phyloP scores from a whole-genome alignment of 805 yeast species.

The Starmerella vitae region DNA sequence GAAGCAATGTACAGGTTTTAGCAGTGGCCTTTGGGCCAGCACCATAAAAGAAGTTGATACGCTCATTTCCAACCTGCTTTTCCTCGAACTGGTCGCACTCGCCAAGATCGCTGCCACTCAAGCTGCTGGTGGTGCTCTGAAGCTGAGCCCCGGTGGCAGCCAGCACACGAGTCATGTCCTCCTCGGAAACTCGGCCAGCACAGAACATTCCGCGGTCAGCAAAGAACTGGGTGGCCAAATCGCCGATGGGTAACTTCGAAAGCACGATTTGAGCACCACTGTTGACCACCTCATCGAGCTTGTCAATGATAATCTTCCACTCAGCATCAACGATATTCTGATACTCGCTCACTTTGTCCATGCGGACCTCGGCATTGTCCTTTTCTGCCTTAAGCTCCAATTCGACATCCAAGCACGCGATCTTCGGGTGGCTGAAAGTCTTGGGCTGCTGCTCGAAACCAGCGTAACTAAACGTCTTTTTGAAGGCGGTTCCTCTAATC shows the following conservation, averaged over 20 bases:
- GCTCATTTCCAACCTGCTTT: constrained; percentile 87
- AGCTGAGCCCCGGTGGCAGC: constrained; percentile 88
- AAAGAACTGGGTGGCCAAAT: constrained; percentile 94
- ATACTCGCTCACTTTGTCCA: constrained; percentile 83
- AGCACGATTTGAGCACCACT: constrained; percentile 89
- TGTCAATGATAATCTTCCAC: constrained; percentile 84
- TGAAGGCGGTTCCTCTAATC: constrained; percentile 90
- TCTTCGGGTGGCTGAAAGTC: constrained; percentile 60
- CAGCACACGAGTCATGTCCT: constrained; percentile 84
- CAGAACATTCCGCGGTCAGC: constrained; percentile 94
- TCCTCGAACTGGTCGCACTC: constrained; percentile 81
- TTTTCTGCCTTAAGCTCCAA: constrained; percentile 95
- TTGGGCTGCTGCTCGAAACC: constrained; percentile 99
- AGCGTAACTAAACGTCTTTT: constrained; percentile 93
- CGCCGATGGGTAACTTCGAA: constrained; percentile 93
- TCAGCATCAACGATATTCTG: constrained; percentile 98
- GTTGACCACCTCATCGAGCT: constrained; percentile 64
- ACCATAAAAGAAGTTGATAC: constrained; percentile 85
- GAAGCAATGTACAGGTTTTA: constrained; percentile 79
- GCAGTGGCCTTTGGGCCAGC: constrained; percentile 53
- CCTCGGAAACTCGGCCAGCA: constrained; percentile 85
- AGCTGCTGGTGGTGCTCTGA: constrained; percentile 54
- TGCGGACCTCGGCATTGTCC: constrained; percentile 96
- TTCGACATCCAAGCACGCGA: constrained; percentile 78
- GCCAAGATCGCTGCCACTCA: constrained; percentile 60